Base-by-base conservation (phyloP, 768 basidiomycete genomes). In the Tylopilus plumbeoviolaceoides region DNA sequence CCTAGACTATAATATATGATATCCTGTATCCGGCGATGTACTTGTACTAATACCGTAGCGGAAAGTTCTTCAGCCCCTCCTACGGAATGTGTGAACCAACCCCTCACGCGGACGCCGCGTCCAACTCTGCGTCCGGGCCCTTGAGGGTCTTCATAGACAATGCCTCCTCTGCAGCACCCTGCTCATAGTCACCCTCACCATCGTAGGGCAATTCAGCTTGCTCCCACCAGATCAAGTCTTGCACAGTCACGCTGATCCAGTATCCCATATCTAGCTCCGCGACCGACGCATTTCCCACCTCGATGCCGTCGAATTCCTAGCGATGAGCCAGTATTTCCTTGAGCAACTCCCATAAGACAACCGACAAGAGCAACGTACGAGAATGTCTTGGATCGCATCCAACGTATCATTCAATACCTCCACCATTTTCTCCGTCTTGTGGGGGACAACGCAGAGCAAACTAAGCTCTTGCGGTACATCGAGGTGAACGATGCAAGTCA, bases 181-280 rank as follows among this genome's bases (percentile, higher is more conserved):
- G 31, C 11, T 25, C 47, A 21, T 11, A 5, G 38, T 44, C 52
- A 27, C 9, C 28, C 10, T 48, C 48, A 6, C 14, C 27, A 20
- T 41, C 25, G 12, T 45, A 25, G 12, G 39, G 4, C 14, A 30
- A 20, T 28, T 35, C 20, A 18, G 46, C 50, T 14, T 27, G 44
- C 18, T 42, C 25, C 5, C 14, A 21, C 30, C 35, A 25, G 17
- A 42, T 7, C 21, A 10, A 28, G 11, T 2, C 35, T 23, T 36
- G 27, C 43, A 64, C 17, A 0, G 47, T 45, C 9, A 54, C 38
- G 25, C 21, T 38, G 44, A 61, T 38, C 53, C 58, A 60, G 43
- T 63, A 60, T 25, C 63, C 63, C 54, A 58, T 46, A n/a, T 65
- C 56, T 30, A 64, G 27, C 10, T 56, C 48, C 9, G 50, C 47